Evolutionary conservation across 1,284 basidiomycete genomes (phyloP), one percentile per base, ranked within the genome.

Genomic region (Phellopilus nigrolimitatus): DNA sequence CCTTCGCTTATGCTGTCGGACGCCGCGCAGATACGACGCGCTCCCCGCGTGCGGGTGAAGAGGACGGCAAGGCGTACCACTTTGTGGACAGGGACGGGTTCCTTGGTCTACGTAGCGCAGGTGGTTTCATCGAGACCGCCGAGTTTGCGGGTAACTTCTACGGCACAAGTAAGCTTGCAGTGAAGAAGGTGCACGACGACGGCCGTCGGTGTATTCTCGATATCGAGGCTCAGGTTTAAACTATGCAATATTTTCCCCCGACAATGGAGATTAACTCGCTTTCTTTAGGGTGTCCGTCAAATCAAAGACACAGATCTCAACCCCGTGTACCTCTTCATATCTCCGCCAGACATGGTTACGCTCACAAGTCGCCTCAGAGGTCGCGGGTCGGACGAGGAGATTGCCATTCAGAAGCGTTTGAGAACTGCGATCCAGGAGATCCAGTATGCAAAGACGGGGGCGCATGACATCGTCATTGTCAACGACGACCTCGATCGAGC

Each of bases 101-200:
- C 65, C 74, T 76, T 52, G 68, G 76, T 19, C 79, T 89, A 55
- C 74, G 91, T 37, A 63, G 68, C 9, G 65, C 76, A 7, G 71
- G 74, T 45, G 88, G 84, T 7, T 83, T 92, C 62, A 79, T 95
- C 57, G 82, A 91, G 60, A 76, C 85, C 33, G 84, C 91, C 24
- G 74, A 86, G 66, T 99, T 97, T 70, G 94, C 91, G 2, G 85
- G 88, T 22, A 98, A 98, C 66, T 79, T 82, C 64, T 97, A 99
- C 66, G 97, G 95, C 22, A 98, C 95, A 2, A 92, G 87, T 52
- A 85, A 87, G 57, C 78, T 82, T 57, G 86, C 73, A 53, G 81
- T 78, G 43, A 68, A 64, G 54, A 74, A 70, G 62, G 84, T 88
- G 27, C 71, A 78, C 38, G 65, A 72, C 15, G 71, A 73, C 2